A percentile compares a stretch with the other conserved stretches of the same genome.
These are phyloP conservation scores for Davidsoniella neocaledoniae DNA, from an alignment of 2,329 filamentous ascomycete genomes.

Conservation along the genomic window DNA sequence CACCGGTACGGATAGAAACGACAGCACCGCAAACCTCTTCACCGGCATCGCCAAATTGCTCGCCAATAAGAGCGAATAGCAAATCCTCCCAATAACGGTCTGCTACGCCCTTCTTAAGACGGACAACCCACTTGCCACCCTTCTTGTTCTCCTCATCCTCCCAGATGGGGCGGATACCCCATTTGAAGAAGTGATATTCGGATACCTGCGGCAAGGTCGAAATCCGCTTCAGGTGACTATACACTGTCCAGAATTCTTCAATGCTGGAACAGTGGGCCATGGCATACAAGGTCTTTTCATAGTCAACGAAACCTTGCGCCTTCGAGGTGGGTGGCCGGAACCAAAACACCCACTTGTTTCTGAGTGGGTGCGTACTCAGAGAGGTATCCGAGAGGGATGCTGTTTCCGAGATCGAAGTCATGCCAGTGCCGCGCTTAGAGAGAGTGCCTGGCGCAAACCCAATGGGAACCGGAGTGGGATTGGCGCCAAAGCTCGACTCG, in stretches of 20 bases:
- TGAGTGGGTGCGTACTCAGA: slow-evolving; percentile 35
- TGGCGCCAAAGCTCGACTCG: slow-evolving; percentile 15
- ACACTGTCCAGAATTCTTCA: slow-evolving; percentile 85
- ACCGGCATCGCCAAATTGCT: slow-evolving; percentile 81
- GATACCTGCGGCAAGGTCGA: slow-evolving; percentile 79
- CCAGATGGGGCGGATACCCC: slow-evolving; percentile 92
- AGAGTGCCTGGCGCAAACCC: slow-evolving; percentile 27
- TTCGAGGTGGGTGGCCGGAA: slow-evolving; percentile 93
- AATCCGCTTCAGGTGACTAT: slow-evolving; percentile 75
- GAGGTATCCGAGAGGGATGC: not conserved
- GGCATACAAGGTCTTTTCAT: slow-evolving; percentile 87
- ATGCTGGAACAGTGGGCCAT: slow-evolving; percentile 67
- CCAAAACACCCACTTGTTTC: slow-evolving; percentile 90
- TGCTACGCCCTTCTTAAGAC: slow-evolving; percentile 90
- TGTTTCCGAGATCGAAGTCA: slow-evolving; percentile 22
- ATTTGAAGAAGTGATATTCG: slow-evolving; percentile 96
- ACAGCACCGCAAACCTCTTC: slow-evolving; percentile 94
- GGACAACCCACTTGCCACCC: slow-evolving; percentile 93
- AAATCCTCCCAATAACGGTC: slow-evolving; percentile 97
- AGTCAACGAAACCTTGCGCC: slow-evolving; percentile 72
- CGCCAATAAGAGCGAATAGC: slow-evolving; percentile 74
- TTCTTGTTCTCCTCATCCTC: slow-evolving; percentile 94
- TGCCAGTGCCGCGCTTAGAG: slow-evolving; percentile 21
- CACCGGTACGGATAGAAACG: slow-evolving; percentile 81
- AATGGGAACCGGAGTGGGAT: slow-evolving; percentile 18